These are phyloP conservation scores for Symbiotaphrina buchneri DNA, from an alignment of 495 filamentous ascomycete genomes.

Conservation along the genomic window DNA sequence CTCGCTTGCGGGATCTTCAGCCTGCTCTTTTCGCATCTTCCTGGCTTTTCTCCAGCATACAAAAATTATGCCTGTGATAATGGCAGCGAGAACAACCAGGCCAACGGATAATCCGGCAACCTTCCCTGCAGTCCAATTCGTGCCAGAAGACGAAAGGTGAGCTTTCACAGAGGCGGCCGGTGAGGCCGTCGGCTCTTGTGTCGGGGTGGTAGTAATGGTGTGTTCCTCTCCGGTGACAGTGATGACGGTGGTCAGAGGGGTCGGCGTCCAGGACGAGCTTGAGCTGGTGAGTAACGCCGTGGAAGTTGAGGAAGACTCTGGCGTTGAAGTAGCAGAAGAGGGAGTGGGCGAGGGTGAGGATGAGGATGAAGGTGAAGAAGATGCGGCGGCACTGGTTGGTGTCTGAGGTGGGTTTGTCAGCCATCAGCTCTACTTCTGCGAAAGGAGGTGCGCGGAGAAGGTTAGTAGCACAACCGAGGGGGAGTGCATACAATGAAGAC, in stretches of 20 bases:
- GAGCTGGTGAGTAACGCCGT: conserved; percentile 6
- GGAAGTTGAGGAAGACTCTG: conserved; percentile 4
- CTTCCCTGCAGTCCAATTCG: conserved; percentile 21
- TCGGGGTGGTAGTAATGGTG: conserved; percentile 26
- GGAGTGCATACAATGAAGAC: conserved; percentile 1
- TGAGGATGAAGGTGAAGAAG: neutral
- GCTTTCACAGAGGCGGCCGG: conserved; percentile 13
- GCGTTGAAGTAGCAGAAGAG: neutral
- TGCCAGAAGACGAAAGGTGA: conserved; percentile 5
- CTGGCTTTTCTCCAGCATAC: conserved; percentile 20
- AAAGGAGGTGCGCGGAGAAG: neutral
- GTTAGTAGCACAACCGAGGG: neutral
- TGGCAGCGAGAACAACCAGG: conserved; percentile 15
- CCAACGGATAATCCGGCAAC: conserved; percentile 26
- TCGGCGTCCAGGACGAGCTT: conserved; percentile 13
- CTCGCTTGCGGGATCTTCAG: conserved; percentile 10
- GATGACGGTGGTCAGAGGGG: conserved; percentile 21
- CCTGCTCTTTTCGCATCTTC: conserved; percentile 15
- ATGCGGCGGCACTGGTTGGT: neutral
- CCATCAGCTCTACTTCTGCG: neutral
- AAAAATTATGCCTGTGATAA: conserved; percentile 16
- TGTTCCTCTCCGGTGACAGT: conserved; percentile 24
- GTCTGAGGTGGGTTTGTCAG: neutral
- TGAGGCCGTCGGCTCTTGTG: conserved; percentile 8
- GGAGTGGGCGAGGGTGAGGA: neutral